Conservation (phyloP, 495 filamentous ascomycete species). For the Penicillium pancosmium region DNA sequence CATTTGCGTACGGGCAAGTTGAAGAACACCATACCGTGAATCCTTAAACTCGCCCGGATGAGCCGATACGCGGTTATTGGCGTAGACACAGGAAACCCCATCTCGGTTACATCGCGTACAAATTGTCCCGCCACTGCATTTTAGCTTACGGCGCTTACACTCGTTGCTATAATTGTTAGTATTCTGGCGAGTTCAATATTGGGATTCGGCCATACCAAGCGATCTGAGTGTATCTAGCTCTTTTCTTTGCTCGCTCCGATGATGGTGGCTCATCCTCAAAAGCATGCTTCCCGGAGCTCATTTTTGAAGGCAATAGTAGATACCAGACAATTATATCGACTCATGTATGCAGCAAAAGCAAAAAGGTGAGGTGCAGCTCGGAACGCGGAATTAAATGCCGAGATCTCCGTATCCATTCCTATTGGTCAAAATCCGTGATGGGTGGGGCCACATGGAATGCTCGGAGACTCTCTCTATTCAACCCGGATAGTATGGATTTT, state of each 20-base stretch:
- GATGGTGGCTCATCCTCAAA: background rate
- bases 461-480: background rate
- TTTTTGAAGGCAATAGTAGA: background rate
- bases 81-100: constrained; percentile 69
- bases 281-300: background rate
- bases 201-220: background rate
- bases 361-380: background rate
- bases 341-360: background rate
- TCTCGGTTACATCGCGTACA: constrained; percentile 74
- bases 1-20: background rate
- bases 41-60: constrained; percentile 21
- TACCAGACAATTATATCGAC: background rate
- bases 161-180: constrained; percentile 60
- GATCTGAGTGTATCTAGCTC: constrained; percentile 1
- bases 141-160: constrained; percentile 89
- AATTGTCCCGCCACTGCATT: constrained; percentile 79
- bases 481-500: too few species aligned
- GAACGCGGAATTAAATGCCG: background rate
- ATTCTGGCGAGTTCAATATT: background rate
- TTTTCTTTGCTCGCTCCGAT: constrained; percentile 29
- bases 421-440: background rate
- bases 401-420: background rate
- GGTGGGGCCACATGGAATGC: background rate
- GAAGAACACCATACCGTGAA: constrained; percentile 23
- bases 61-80: constrained; percentile 17